Evolutionary conservation across 2,329 filamentous ascomycete genomes (phyloP).

Genomic region (Coniochaeta sp.): DNA sequence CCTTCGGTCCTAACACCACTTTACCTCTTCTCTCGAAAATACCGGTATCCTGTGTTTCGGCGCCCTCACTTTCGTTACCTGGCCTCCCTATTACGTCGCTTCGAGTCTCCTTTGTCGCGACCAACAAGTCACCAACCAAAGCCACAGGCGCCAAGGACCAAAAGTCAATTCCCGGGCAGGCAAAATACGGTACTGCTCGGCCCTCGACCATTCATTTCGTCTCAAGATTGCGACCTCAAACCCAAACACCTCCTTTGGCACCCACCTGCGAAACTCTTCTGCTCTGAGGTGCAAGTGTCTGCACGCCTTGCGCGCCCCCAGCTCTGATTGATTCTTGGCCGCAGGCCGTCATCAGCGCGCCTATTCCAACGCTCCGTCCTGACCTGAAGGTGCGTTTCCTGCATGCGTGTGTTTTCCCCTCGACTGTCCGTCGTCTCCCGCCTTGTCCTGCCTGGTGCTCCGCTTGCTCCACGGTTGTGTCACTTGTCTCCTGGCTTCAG

Average conservation of each 20-base stretch:
- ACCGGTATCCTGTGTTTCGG: neutral
- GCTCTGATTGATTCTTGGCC: constrained; percentile 3
- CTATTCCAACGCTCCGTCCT: neutral
- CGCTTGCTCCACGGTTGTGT: neutral
- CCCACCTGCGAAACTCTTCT: constrained; percentile 6
- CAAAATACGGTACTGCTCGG: constrained; percentile 4
- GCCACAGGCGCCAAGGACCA: constrained; percentile 2
- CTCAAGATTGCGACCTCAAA: constrained; percentile 13
- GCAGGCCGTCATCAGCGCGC: constrained; percentile 1
- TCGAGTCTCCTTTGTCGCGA: neutral
- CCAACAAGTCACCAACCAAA: neutral
- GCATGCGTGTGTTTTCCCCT: neutral
- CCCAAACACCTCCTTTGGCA: constrained; percentile 8
- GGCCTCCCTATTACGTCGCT: neutral
- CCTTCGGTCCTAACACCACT: neutral
- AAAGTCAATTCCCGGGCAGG: constrained; percentile 6
- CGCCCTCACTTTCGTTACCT: neutral
- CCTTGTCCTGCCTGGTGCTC: neutral
- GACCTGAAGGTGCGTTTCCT: constrained; percentile 2
- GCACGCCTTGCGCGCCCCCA: constrained; percentile 4
- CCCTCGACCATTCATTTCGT: constrained; percentile 14
- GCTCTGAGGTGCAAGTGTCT: too few species aligned
- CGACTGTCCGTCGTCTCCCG: neutral
- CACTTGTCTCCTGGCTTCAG: neutral
- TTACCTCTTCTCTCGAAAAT: neutral